Conservation (phyloP, 2,329 filamentous ascomycete species). For the Claviceps sp. region DNA sequence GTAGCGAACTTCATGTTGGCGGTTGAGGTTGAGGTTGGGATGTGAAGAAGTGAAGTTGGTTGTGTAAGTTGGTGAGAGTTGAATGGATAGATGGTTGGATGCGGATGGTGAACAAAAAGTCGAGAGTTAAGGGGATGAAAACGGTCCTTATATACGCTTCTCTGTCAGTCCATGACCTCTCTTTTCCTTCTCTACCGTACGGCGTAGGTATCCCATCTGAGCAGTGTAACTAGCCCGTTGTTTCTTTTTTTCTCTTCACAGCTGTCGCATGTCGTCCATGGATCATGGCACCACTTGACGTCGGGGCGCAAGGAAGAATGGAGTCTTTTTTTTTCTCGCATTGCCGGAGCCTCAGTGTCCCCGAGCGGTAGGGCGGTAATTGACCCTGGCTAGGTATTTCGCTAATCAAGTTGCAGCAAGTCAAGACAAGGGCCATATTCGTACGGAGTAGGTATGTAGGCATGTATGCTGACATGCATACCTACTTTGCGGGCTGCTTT, state of each 20-base stretch:
- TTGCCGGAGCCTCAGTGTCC: background rate
- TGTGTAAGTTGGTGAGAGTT: background rate
- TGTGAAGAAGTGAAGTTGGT: background rate
- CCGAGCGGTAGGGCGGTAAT: background rate
- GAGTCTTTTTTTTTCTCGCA: background rate
- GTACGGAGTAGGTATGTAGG: background rate
- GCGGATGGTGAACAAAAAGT: background rate
- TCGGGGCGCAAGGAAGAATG: background rate
- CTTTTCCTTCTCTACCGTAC: background rate
- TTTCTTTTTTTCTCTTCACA: background rate
- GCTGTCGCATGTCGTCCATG: background rate
- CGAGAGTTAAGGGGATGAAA: background rate
- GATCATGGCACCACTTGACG: background rate
- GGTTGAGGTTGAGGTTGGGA: background rate
- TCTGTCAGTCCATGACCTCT: background rate
- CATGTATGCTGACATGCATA: too few species aligned
- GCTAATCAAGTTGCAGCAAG: background rate
- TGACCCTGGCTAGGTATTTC: background rate
- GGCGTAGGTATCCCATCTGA: too few species aligned
- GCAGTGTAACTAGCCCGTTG: background rate
- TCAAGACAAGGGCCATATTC: background rate
- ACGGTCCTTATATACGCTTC: background rate
- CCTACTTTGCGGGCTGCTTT: too few species aligned
- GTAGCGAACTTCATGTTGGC: slow-evolving; percentile 2
- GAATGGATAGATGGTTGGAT: background rate